Evolutionary conservation across 305 asterid species (phyloP).

Genomic region (Rubia occidens): DNA sequence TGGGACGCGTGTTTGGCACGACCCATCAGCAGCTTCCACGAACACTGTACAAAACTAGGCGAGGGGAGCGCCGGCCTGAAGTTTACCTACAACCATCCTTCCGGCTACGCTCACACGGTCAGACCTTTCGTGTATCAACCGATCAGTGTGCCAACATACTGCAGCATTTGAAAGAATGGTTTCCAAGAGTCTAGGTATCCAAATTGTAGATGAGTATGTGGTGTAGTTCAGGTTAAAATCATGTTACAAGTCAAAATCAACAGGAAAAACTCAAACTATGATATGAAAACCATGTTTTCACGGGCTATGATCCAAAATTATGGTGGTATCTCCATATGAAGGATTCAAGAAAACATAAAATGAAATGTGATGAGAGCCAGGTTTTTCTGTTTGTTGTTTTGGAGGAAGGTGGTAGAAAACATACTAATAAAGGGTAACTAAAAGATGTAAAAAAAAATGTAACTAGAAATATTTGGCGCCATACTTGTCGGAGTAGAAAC

Average conservation of each 20-base stretch:
- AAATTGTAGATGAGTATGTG: background rate
- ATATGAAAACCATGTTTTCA: no score
- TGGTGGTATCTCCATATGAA: no score
- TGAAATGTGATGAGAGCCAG: no score
- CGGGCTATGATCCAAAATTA: no score
- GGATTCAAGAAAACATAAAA: no score
- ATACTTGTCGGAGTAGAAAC: no score
- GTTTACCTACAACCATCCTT: constrained; percentile 65
- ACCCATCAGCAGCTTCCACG: constrained; percentile 80
- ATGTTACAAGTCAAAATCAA: background rate
- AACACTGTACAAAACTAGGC: constrained; percentile 53
- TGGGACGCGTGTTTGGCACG: constrained; percentile 87
- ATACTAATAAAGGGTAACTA: no score
- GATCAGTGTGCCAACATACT: constrained; percentile 48
- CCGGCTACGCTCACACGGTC: constrained; percentile 61
- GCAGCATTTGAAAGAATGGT: constrained; percentile 20
- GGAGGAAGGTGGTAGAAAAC: no score
- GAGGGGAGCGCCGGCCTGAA: constrained; percentile 55
- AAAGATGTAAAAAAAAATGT: no score
- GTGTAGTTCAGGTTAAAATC: background rate
- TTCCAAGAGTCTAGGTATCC: background rate
- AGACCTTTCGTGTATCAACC: constrained; percentile 73
- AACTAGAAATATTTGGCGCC: no score
- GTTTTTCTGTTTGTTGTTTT: no score
- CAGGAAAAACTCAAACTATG: no score